Evolutionary conservation across 2,329 filamentous ascomycete genomes (phyloP).

Genomic region (Monosporascus ibericus): DNA sequence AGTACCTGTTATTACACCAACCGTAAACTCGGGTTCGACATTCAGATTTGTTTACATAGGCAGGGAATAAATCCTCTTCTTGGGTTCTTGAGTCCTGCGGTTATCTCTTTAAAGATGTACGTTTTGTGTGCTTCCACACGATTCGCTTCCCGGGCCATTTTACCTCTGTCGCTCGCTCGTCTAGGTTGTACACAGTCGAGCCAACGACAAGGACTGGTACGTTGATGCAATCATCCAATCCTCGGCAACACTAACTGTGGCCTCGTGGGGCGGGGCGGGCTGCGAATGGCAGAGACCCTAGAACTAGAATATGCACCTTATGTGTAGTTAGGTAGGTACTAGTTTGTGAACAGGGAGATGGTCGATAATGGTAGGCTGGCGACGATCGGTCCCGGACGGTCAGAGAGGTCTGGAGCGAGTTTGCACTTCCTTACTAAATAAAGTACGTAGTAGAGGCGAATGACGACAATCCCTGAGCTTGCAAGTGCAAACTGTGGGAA

Average conservation of each 20-base stretch:
- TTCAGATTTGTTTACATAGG: too few relatives aligned
- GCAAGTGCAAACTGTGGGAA: background rate
- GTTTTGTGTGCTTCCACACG: background rate
- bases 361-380: background rate
- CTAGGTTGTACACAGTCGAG: background rate
- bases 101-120: background rate
- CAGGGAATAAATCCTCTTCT: background rate
- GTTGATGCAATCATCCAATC: background rate
- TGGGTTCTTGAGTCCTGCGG: background rate
- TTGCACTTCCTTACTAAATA: too few relatives aligned
- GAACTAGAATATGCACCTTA: background rate
- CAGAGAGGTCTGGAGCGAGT: background rate
- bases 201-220: background rate
- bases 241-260: background rate
- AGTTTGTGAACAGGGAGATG: background rate
- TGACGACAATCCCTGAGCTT: background rate
- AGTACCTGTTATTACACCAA: too few relatives aligned
- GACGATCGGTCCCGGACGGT: background rate
- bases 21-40: too few relatives aligned
- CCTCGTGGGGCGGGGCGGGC: background rate
- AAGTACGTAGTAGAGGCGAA: background rate
- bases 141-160: background rate
- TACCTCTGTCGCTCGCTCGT: background rate
- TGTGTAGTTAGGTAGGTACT: background rate
- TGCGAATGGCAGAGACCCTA: background rate